These are phyloP conservation scores for Metarhizium album DNA, from an alignment of 2,329 filamentous ascomycete species.

Conservation along the genomic window DNA sequence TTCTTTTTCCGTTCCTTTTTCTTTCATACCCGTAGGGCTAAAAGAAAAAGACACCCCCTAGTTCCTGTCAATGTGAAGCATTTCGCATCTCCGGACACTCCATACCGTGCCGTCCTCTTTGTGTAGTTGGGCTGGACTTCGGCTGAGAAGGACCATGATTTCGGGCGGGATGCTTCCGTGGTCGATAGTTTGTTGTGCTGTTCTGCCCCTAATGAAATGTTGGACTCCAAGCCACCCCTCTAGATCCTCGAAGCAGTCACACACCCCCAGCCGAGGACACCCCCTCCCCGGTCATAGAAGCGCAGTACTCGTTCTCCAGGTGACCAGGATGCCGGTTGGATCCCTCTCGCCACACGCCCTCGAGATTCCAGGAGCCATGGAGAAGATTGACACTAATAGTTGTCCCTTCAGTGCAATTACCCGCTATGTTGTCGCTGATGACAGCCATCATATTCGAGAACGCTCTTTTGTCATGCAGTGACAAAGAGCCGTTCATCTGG, in stretches of 20 bases:
- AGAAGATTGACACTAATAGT: constrained; percentile 6
- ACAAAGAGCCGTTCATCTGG: constrained; percentile 8
- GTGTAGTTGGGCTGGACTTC: neutral
- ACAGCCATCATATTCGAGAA: constrained; percentile 11
- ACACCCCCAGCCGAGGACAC: neutral
- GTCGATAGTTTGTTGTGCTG: neutral
- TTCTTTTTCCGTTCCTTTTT: neutral
- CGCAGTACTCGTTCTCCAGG: constrained; percentile 5
- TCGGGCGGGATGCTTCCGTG: neutral
- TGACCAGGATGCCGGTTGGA: constrained; percentile 3
- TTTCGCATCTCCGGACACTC: neutral
- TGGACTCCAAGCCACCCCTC: neutral
- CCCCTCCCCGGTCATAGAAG: neutral
- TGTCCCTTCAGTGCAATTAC: constrained; percentile 6
- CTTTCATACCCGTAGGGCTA: neutral
- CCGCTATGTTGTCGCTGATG: constrained; percentile 11
- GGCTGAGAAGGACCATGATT: neutral
- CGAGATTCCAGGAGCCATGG: constrained; percentile 6
- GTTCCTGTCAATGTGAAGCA: neutral
- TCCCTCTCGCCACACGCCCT: neutral
- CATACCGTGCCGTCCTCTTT: neutral
- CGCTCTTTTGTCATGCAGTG: constrained; percentile 3
- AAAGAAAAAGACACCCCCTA: neutral
- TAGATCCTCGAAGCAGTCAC: constrained; percentile 3
- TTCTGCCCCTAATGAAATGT: neutral